Percentiles rank a stretch among this genome's conserved stretches.
phyloP scores from a whole-genome alignment of 148 eudicot genomes.

The Rhododendron mucronatum region DNA sequence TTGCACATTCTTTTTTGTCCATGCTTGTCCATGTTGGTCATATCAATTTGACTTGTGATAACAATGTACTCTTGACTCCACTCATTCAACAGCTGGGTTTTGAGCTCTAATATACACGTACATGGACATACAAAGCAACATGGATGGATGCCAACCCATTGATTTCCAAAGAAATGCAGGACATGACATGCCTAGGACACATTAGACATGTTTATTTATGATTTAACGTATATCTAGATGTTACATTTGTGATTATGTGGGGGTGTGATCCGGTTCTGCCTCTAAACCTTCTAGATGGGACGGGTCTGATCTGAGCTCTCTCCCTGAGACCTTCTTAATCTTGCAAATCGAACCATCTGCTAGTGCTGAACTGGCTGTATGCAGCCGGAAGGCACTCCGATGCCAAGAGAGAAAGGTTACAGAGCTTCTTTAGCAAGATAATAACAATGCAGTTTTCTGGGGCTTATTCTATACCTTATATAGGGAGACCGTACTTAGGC shows the following conservation, averaged over 20 bases:
- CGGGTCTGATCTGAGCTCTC: neutral
- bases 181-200: neutral
- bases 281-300: neutral
- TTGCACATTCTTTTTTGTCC: neutral
- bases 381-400: neutral
- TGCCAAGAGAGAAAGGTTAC: too few relatives aligned
- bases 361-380: neutral
- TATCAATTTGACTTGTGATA: neutral
- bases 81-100: neutral
- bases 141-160: neutral
- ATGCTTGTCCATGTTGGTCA: neutral
- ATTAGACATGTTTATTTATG: neutral
- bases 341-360: neutral
- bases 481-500: too few relatives aligned
- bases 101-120: neutral
- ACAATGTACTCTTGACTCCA: neutral
- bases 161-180: neutral
- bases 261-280: neutral
- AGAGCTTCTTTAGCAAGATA: too few relatives aligned
- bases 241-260: neutral
- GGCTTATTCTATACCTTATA: too few relatives aligned
- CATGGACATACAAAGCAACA: neutral
- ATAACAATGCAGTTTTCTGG: too few relatives aligned
- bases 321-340: neutral
- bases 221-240: neutral